Evolutionary conservation across 495 filamentous ascomycete species (phyloP), one percentile per base, ranked within the genome.

Genomic region (Corynascus novoguineensis): DNA sequence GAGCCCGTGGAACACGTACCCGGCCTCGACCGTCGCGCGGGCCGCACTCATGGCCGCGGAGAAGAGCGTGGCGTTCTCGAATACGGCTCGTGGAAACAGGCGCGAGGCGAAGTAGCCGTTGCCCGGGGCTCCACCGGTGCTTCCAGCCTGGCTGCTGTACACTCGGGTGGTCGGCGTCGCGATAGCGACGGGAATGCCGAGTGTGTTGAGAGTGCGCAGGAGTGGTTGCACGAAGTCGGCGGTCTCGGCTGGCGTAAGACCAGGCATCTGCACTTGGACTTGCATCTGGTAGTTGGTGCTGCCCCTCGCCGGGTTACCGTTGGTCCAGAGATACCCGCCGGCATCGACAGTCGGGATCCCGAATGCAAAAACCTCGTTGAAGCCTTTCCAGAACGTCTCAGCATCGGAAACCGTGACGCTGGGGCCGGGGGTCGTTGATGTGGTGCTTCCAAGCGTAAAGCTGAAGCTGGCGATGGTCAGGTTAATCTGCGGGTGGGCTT

Each of bases 311-410:
- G 59, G 63, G 27, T 67, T 62, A 34, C 64, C 64, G 55, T 68
- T 69, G 21, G 71, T 78, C 67, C 73, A 78, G 10, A 71, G 67
- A 42, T 70, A 76, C 17, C 78, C 74, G 3, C 75, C 76, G 1
- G 69, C 68, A 6, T 76, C 76, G 10, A 66, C 69, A 37, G 68
- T 65, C 5, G 65, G 62, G 5, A 74, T 68, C 0, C 64, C 64
- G 40, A 75, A 72, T 11, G 60, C 60, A 55, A 75, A 78, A 64
- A 78, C 75, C 5, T 59, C 53, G 2, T 60, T 55, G 17, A 80
- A 70, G 1, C 68, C 78, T 10, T 64, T 35, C 79, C 78, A 83
- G 68, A 82, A 84, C 3, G 67, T 67, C 17, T 76, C 72, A 12
- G 8, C 21, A 11, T 60, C 38, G 24, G 52, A 24, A 21, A 65